These are phyloP conservation scores for Serpula lacrymans DNA, from an alignment of 768 basidiomycete genomes.

Conservation along the genomic window DNA sequence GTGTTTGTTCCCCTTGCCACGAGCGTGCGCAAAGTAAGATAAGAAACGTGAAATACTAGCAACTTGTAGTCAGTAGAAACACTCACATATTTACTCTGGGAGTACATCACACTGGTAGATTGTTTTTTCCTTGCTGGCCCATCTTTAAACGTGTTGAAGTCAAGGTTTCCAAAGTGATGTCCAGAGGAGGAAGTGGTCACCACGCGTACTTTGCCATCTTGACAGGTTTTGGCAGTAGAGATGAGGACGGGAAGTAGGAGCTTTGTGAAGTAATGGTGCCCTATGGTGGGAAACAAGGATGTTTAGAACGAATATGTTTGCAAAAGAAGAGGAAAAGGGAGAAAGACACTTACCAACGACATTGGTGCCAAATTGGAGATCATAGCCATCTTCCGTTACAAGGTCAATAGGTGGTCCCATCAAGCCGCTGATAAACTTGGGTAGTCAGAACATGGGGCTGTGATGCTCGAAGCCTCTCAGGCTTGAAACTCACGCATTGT, in stretches of 20 bases:
- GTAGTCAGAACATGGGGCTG: neutral
- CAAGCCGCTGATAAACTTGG: conserved; percentile 24
- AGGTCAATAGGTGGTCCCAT: conserved; percentile 24
- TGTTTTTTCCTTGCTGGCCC: conserved; percentile 15
- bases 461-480: too few species aligned
- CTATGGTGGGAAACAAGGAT: conserved; percentile 6
- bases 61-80: neutral
- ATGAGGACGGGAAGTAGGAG: conserved; percentile 33
- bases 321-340: conserved; percentile 9
- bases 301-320: neutral
- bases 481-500: conserved; percentile 25
- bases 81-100: conserved; percentile 31
- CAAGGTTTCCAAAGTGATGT: conserved; percentile 17
- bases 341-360: conserved; percentile 25
- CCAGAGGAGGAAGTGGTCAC: conserved; percentile 31
- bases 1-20: conserved; percentile 23
- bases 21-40: neutral
- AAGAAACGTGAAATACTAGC: neutral
- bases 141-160: conserved; percentile 27
- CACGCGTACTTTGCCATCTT: conserved; percentile 31
- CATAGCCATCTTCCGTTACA: conserved; percentile 37
- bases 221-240: conserved; percentile 24
- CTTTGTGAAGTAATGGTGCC: conserved; percentile 33
- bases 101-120: conserved; percentile 9
- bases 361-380: conserved; percentile 39